A percentile compares a stretch with the other conserved stretches of the same genome.
Evolutionary conservation across 768 basidiomycete species (phyloP).

Genomic region (Cyclocybe cylindracea): DNA sequence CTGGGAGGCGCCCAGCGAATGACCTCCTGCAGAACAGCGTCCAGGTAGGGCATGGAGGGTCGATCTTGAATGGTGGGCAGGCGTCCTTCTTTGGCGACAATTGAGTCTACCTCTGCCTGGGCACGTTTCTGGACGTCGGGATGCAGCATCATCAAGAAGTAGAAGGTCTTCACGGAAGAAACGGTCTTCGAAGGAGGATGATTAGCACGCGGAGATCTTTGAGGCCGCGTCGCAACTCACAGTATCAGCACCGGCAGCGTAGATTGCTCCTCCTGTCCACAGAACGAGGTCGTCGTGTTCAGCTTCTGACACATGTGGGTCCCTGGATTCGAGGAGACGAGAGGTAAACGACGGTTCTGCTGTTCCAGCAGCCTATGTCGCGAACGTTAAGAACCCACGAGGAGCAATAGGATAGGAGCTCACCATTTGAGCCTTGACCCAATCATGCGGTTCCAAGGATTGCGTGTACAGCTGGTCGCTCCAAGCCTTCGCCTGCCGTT

Average conservation of each 20-base stretch:
- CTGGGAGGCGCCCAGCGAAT: constrained; percentile 28
- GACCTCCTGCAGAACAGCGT: constrained; percentile 35
- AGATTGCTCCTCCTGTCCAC: constrained; percentile 2
- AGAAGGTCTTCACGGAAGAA: constrained; percentile 29
- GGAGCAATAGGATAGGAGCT: constrained; percentile 6
- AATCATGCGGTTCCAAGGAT: constrained; percentile 39
- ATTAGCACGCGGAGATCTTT: too few relatives aligned
- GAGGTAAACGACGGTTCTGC: constrained; percentile 33
- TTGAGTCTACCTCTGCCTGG: constrained; percentile 34
- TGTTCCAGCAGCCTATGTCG: constrained; percentile 29
- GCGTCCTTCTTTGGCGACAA: constrained; percentile 25
- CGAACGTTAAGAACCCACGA: too few relatives aligned
- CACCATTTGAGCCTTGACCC: constrained; percentile 47
- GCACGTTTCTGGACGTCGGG: constrained; percentile 35
- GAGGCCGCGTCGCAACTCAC: not conserved
- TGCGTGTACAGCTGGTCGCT: constrained; percentile 22
- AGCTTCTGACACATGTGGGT: not conserved
- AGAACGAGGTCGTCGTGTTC: constrained; percentile 1
- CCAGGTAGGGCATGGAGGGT: constrained; percentile 34
- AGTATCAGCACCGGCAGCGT: constrained; percentile 2
- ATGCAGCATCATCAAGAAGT: constrained; percentile 35
- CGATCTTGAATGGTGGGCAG: constrained; percentile 31
- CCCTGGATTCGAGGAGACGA: constrained; percentile 13
- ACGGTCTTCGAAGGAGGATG: constrained; percentile 23
- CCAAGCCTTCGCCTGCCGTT: constrained; percentile 21